These are phyloP conservation scores for Trichoderma simmonsii DNA, from an alignment of 2,329 filamentous ascomycete genomes.

Conservation along the genomic window DNA sequence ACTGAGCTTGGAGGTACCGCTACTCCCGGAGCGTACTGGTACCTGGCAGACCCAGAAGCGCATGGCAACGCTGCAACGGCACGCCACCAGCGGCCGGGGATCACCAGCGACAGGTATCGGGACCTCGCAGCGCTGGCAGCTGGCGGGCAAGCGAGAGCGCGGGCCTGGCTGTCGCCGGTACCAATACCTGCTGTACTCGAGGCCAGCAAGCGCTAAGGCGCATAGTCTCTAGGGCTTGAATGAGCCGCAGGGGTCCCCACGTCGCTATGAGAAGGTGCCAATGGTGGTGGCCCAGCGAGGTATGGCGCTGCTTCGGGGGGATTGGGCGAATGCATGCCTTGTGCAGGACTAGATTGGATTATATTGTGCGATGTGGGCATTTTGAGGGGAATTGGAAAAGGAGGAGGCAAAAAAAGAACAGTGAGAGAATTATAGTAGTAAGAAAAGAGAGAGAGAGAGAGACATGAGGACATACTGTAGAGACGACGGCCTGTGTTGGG, in stretches of 20 bases:
- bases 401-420: not conserved
- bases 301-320: not conserved
- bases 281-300: not conserved
- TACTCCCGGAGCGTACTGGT: not conserved
- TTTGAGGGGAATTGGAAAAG: not conserved
- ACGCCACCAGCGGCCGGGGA: conserved; percentile 8
- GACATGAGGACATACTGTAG: not conserved
- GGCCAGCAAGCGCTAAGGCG: conserved; percentile 5
- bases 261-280: not conserved
- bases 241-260: conserved; percentile 11
- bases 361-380: not conserved
- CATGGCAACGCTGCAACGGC: conserved; percentile 16
- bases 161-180: not conserved
- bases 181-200: not conserved
- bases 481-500: not conserved
- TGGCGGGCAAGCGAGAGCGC: not conserved
- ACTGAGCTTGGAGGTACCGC: not conserved
- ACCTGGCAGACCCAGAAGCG: not conserved
- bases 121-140: not conserved
- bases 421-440: not conserved
- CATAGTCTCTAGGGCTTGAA: conserved; percentile 4
- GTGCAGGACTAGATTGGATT: conserved; percentile 1
- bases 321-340: not conserved
- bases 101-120: not conserved
- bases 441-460: not conserved